Percentiles rank a stretch among this genome's conserved stretches.
Conservation (phyloP, 768 basidiomycete genomes). For the Russula griseocarnosa region DNA sequence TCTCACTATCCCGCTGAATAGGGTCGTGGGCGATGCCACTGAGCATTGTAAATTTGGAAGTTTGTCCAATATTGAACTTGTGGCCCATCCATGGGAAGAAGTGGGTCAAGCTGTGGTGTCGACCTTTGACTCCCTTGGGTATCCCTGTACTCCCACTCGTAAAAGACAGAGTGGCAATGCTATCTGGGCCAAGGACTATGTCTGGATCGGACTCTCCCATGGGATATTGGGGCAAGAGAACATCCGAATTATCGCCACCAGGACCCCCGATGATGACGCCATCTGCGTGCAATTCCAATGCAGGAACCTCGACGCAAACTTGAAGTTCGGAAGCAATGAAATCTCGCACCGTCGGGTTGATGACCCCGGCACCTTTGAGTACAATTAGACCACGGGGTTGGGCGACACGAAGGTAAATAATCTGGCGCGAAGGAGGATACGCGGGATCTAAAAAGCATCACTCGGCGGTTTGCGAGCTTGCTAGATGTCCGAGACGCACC, state of each 20-base stretch:
- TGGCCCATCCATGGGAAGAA: slow-evolving; percentile 99
- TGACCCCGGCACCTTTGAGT: slow-evolving; percentile 82
- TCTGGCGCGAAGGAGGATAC: slow-evolving; percentile 91
- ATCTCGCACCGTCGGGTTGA: slow-evolving; percentile 75
- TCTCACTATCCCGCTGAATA: slow-evolving; percentile 96
- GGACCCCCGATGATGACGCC: slow-evolving; percentile 67
- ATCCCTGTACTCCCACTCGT: slow-evolving; percentile 97
- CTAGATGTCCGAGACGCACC: slow-evolving; percentile 47
- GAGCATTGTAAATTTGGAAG: slow-evolving; percentile 94
- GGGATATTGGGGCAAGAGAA: slow-evolving; percentile 50
- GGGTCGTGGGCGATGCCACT: slow-evolving; percentile 99
- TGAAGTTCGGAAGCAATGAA: slow-evolving; percentile 74
- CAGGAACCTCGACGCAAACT: slow-evolving; percentile 88
- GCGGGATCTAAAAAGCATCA: slow-evolving; percentile 69
- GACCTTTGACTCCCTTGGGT: slow-evolving; percentile 94
- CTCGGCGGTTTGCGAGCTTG: slow-evolving; percentile 11
- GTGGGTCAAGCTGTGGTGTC: slow-evolving; percentile 95
- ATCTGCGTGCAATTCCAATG: slow-evolving; percentile 65
- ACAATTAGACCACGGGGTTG: slow-evolving; percentile 88
- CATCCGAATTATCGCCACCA: slow-evolving; percentile 45
- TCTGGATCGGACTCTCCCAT: slow-evolving; percentile 72
- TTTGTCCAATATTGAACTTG: slow-evolving; percentile 66
- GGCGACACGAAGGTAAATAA: slow-evolving; percentile 88
- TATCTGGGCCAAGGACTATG: slow-evolving; percentile 89
- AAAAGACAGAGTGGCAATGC: slow-evolving; percentile 90